Base-by-base conservation (phyloP, 1,139 yeast species). In the Suzukiozyma palmioleophila region DNA sequence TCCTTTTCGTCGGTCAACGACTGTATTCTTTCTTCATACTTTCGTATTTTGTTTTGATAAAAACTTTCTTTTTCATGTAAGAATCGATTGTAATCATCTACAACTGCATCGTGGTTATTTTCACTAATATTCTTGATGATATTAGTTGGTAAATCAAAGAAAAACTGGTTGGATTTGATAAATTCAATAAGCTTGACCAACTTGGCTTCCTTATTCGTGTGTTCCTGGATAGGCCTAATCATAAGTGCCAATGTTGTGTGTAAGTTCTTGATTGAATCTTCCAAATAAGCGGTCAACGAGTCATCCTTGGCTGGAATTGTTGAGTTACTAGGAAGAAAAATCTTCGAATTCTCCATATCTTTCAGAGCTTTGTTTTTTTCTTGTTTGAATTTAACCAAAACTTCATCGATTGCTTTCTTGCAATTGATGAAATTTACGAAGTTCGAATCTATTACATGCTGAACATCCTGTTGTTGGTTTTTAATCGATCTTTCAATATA, bases 161-260 rank as follows among this genome's bases (percentile, higher is more conserved):
- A 70, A 43, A 73, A 73, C 40, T 71, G 73, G 56, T 88, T 78
- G 33, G 72, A 67, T 37, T 80, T 80, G 15, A 89, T 70, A 43
- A 85, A 76, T 24, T 75, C 76, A 41, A 85, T 68, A 12, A 95
- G 76, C 28, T 72, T 71, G 37, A 69, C 64, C 38, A 86, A 69
- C 46, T 83, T 79, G 16, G 67, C 64, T 46, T 84, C 86, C 49
- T 78, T 80, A 8, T 70, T 64, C 43, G 79, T 75, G 41, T 79
- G 78, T 38, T 83, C 84, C 40, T 82, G 61, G 6, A 90, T 78
- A 0, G 97, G 97, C 45, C 89, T 79, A 46, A 88, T 75, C 56
- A 84, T 67, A 45, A 81, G 66, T 1, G 87, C 72, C 0, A 90
- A 83, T n/a, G 78, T 73, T 35, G 73, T 64, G 40, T 75, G 74